Conservation (phyloP, 1,284 basidiomycete genomes). For the Hymenochaete sp. region DNA sequence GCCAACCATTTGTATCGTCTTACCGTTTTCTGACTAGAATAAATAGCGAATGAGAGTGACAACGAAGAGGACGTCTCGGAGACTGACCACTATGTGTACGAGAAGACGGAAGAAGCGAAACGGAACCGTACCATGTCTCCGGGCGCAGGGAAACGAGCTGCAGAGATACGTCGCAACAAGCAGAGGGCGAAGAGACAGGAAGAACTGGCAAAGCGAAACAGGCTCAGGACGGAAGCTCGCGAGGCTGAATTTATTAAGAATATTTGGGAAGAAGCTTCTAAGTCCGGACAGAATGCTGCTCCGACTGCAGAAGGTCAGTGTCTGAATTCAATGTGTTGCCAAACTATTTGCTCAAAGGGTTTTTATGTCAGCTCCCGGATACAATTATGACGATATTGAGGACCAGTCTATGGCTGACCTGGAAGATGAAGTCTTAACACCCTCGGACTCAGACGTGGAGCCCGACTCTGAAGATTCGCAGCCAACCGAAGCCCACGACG, state of each 20-base stretch:
- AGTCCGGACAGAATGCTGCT: not conserved
- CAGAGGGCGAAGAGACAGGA: slow-evolving; percentile 30
- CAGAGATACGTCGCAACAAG: slow-evolving; percentile 29
- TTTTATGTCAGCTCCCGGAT: not conserved
- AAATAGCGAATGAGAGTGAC: slow-evolving; percentile 1
- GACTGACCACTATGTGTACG: slow-evolving; percentile 22
- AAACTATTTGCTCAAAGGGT: not conserved
- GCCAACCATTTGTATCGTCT: not conserved
- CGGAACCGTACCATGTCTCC: slow-evolving; percentile 43
- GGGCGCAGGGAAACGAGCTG: slow-evolving; percentile 29
- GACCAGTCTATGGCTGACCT: not conserved
- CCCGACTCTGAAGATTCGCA: too few species aligned
- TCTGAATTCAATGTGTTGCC: too few species aligned
- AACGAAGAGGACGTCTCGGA: slow-evolving; percentile 22
- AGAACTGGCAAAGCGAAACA: slow-evolving; percentile 30
- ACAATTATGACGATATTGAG: not conserved
- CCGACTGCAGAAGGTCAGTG: not conserved
- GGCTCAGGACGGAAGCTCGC: slow-evolving; percentile 31
- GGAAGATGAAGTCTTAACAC: too few species aligned
- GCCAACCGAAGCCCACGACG: slow-evolving; percentile 7
- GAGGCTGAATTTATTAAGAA: slow-evolving; percentile 21
- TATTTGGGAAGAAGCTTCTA: slow-evolving; percentile 30
- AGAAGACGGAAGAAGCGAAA: slow-evolving; percentile 26
- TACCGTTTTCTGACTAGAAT: slow-evolving; percentile 14
- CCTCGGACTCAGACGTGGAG: too few species aligned